Evolutionary conservation across 495 filamentous ascomycete genomes (phyloP), one percentile per base, ranked within the genome.

Genomic region (Aspergillus campestris): DNA sequence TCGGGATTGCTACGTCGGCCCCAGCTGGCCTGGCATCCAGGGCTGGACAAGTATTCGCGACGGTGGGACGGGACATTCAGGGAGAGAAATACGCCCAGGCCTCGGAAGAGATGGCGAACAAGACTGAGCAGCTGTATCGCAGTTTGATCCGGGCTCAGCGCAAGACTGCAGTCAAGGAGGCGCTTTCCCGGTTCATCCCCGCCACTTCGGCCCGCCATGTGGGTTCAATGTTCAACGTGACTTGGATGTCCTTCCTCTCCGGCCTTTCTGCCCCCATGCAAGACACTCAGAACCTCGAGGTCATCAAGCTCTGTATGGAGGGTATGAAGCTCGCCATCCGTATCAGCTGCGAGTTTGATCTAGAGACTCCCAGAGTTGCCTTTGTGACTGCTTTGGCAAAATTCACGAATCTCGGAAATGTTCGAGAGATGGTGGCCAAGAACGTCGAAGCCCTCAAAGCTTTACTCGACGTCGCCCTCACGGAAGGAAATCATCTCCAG

Each of bases 181-280:
- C 77, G 6, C 71, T 81, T 27, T 77, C 78, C 3, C 88, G 79
- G 52, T 99, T 89, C 61, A 92, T 97, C 49, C 83, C 87, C 9
- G 92, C 94, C 1, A 87, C 87, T 1, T 95, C 89, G 0, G 90
- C 86, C 60, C 90, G 85, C 50, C 92, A 99, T 65, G 84, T 94
- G 40, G 92, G 92, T 0, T 89, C 92, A 3, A 99, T 99, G 91
- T 99, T 99, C 53, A 90, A 97, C 52, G 90, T 95, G 11, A 94
- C 87, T 0, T 99, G 92, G 92, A 99, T 96, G 91, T 92, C 91
- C 13, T 94, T 95, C 66, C 82, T 97, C 57, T 95, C 89, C 8
- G 88, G 88, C 0, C 74, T 97, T 24, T 95, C 92, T 3, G 89
- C 86, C 27, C 81, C 89, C 47, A 89, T 89, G 64, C 91, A 95